Evolutionary conservation across 257 asterid genomes (phyloP).

Genomic region (Ajuga chamaepitys): DNA sequence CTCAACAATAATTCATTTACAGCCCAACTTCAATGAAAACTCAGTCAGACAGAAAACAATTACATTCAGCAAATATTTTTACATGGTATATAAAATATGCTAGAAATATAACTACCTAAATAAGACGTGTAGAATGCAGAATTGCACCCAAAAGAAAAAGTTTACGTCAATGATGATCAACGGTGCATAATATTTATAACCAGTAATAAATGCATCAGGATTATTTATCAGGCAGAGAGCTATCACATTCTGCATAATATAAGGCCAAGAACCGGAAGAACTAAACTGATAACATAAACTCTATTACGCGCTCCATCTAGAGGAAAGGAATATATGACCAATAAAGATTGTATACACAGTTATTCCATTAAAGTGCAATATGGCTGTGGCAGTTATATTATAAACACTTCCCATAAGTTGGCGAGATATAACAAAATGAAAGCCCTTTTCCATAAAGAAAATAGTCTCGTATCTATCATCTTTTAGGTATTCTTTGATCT

Average conservation of each 20-base stretch:
- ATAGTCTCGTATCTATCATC: neutral
- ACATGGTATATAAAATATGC: neutral
- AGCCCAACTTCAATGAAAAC: neutral
- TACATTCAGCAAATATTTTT: neutral
- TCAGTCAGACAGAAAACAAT: neutral
- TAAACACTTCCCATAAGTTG: neutral
- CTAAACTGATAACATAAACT: neutral
- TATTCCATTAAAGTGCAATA: neutral
- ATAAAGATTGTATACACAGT: neutral
- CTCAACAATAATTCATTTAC: neutral
- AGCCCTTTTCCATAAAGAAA: neutral
- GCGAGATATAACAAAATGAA: neutral
- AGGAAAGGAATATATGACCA: neutral
- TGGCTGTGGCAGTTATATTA: neutral
- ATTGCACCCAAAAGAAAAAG: neutral
- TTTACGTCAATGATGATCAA: neutral
- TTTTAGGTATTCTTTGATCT: neutral
- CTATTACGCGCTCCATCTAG: neutral
- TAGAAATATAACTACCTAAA: neutral
- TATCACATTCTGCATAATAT: neutral
- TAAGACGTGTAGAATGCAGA: neutral
- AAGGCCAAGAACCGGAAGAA: neutral
- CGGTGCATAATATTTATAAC: neutral
- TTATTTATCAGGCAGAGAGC: neutral
- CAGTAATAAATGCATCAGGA: neutral